phyloP scores from a whole-genome alignment of 2,329 filamentous ascomycete species.

The Cercospora beticola region DNA sequence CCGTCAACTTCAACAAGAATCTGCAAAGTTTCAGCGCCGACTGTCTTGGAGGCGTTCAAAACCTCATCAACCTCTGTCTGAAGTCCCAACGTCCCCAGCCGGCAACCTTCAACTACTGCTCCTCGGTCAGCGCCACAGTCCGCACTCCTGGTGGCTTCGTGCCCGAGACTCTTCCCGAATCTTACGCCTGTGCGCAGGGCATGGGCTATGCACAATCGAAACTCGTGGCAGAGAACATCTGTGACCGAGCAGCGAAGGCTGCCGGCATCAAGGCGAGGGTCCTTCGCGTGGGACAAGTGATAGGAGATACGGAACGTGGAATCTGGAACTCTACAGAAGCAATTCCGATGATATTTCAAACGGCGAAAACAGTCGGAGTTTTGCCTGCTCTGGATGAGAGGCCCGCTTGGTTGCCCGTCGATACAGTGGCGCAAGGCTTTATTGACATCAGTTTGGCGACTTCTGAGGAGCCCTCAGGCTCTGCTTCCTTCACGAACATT shows the following conservation, averaged over 20 bases:
- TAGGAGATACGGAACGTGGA: slow-evolving; percentile 28
- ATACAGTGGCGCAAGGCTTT: slow-evolving; percentile 39
- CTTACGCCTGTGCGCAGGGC: slow-evolving; percentile 21
- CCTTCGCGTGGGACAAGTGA: slow-evolving; percentile 34
- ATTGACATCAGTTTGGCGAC: background rate
- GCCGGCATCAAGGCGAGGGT: slow-evolving; percentile 30
- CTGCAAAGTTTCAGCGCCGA: slow-evolving; percentile 36
- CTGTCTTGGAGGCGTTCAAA: slow-evolving; percentile 35
- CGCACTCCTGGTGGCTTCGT: slow-evolving; percentile 27
- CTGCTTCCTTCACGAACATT: slow-evolving; percentile 21
- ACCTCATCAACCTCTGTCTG: slow-evolving; percentile 34
- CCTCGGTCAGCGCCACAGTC: slow-evolving; percentile 37
- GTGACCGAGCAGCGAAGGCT: slow-evolving; percentile 33
- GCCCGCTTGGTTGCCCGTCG: slow-evolving; percentile 50
- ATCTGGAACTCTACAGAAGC: slow-evolving; percentile 48
- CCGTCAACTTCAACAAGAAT: slow-evolving; percentile 42
- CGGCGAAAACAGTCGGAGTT: slow-evolving; percentile 40
- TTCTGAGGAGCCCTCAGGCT: slow-evolving; percentile 16
- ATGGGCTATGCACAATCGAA: slow-evolving; percentile 45
- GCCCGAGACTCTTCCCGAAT: slow-evolving; percentile 36
- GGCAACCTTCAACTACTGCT: slow-evolving; percentile 41
- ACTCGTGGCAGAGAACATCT: slow-evolving; percentile 39
- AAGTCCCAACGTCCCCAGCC: slow-evolving; percentile 25
- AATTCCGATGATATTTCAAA: slow-evolving; percentile 45
- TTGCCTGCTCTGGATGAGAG: slow-evolving; percentile 42